Evolutionary conservation across 768 basidiomycete genomes (phyloP), one percentile per base, ranked within the genome.

Genomic region (Pisolithus orientalis): DNA sequence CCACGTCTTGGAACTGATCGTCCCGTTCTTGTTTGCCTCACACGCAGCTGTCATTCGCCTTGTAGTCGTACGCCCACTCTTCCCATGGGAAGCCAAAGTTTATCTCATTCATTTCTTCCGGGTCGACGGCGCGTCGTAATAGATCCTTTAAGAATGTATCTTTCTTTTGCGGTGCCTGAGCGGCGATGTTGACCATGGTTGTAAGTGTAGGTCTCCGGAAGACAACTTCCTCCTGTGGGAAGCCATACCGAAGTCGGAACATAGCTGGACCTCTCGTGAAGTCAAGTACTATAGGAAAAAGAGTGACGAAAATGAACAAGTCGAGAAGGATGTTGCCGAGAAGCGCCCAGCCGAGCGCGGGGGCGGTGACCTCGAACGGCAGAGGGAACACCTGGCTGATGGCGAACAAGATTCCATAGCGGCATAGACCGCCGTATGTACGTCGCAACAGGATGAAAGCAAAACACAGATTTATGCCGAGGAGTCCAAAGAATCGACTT

Each of bases 1-100:
- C 66, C 66, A 68, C 25, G 57, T 62, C 44, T 57, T 58, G 27
- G 56, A 55, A 4, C 28, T 29, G 8, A 68, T 59, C 13, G 54
- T 8, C 1, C 64, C 64, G n/a, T 49, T 53, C 43, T 57, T 57
- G 44, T 59, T 54, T 28, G 57, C 39, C 31, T 67, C 59, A 13
- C 47, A 50, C 1, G 68, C 66, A 6, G 57, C 53, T 9, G 53
- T 55, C 67, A 68, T 68, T 68, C 6, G 62, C 66, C 38, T 39
- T 57, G 44, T 64, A 64, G 56, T 68, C 67, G 28, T 68, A 62
- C 6, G 38, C 42, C 66, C 68, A 68, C 43, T 69, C 65, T 45
- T 68, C 66, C 66, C 66, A 69, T 27, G 66, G 66, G 28, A 69
- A 51, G 28, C 63, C 67, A 56, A 62, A 61, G 4, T 43, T 16